phyloP scores from a whole-genome alignment of 352 stramenopile species.

The Globisporangium lucens region DNA sequence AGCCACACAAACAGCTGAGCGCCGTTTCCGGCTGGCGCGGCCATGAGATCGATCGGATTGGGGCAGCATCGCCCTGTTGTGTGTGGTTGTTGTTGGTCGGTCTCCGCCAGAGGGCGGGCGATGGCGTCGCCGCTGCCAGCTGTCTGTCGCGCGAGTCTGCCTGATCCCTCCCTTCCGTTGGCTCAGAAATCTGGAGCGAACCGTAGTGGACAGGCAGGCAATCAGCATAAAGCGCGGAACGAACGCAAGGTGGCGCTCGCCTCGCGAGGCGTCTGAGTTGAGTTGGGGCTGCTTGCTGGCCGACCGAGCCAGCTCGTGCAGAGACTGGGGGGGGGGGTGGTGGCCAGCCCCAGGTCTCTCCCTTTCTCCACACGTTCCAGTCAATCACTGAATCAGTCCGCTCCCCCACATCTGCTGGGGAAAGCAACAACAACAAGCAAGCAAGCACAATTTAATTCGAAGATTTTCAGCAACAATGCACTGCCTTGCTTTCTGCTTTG shows the following conservation, averaged over 20 bases:
- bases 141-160: background rate
- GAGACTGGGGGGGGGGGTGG: background rate
- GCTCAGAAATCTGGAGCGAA: background rate
- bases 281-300: background rate
- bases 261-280: background rate
- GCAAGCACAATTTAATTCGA: conserved; percentile 16
- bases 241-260: conserved; percentile 1
- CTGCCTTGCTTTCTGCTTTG: conserved; percentile 1
- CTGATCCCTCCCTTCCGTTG: background rate
- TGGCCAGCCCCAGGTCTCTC: background rate
- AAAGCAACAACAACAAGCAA: background rate
- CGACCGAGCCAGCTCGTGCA: background rate
- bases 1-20: conserved; percentile 3
- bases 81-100: background rate
- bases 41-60: conserved; percentile 6
- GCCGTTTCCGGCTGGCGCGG: conserved; percentile 2
- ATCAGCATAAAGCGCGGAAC: conserved; percentile 18
- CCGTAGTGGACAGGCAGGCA: conserved; percentile 2
- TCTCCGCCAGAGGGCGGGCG: background rate
- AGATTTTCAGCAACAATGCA: conserved; percentile 6
- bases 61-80: background rate
- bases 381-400: no score
- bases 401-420: no score
- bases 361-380: no score
- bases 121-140: background rate